Evolutionary conservation across 345 rosid genomes (phyloP).

Genomic region (Citrus glauca): DNA sequence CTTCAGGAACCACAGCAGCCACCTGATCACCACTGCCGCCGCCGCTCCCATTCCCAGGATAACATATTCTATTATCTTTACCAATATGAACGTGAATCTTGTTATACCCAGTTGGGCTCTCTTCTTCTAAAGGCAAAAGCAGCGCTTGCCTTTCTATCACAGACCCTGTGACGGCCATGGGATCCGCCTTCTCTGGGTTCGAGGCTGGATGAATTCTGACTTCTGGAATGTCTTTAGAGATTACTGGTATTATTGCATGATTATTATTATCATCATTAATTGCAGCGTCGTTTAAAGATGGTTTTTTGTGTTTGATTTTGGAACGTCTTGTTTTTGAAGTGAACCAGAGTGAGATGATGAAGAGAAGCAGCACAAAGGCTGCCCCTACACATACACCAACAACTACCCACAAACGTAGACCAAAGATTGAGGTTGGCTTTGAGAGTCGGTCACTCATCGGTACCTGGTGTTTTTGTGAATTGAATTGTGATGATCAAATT

Average conservation of each 20-base stretch:
- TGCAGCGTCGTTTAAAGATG: slow-evolving; percentile 20
- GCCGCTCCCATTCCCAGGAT: slow-evolving; percentile 40
- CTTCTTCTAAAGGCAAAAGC: slow-evolving; percentile 43
- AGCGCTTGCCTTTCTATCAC: slow-evolving; percentile 27
- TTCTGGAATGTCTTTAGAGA: slow-evolving; percentile 85
- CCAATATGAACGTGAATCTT: slow-evolving; percentile 54
- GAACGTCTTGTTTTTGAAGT: slow-evolving; percentile 63
- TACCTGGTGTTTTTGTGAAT: not conserved
- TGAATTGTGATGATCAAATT: slow-evolving; percentile 1
- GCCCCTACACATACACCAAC: slow-evolving; percentile 76
- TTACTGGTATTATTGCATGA: slow-evolving; percentile 32
- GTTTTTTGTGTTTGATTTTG: slow-evolving; percentile 24
- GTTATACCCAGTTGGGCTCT: slow-evolving; percentile 36
- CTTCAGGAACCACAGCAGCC: slow-evolving; percentile 46
- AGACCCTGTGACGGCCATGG: slow-evolving; percentile 14
- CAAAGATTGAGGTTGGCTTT: slow-evolving; percentile 71
- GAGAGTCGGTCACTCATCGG: slow-evolving; percentile 53
- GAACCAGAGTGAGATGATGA: slow-evolving; percentile 72
- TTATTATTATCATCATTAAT: not conserved
- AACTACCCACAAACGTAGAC: slow-evolving; percentile 68
- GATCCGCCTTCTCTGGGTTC: slow-evolving; percentile 31
- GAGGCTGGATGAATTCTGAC: slow-evolving; percentile 33
- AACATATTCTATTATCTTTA: slow-evolving; percentile 48
- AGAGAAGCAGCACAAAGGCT: slow-evolving; percentile 72
- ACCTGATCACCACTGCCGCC: slow-evolving; percentile 25